Percentiles rank a stretch among this genome's conserved stretches.
These are phyloP conservation scores for Bremia lactucae DNA, from an alignment of 352 stramenopile species.

Conservation along the genomic window DNA sequence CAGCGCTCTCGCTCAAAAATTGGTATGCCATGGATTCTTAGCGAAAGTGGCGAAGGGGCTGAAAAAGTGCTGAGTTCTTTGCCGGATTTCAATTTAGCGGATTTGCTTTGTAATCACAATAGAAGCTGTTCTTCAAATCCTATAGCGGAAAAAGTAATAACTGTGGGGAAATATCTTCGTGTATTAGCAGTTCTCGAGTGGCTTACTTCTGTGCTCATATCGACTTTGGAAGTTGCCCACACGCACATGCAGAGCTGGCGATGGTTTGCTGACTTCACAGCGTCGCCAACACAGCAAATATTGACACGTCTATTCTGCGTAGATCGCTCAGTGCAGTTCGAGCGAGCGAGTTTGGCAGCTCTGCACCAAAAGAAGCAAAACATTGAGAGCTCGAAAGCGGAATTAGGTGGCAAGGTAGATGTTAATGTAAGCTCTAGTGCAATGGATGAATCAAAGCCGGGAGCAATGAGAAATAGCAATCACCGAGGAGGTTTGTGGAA, in stretches of 20 bases:
- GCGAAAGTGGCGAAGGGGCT: conserved; percentile 38
- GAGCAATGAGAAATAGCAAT: neutral
- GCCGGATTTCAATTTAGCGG: conserved; percentile 42
- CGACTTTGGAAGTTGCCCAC: conserved; percentile 68
- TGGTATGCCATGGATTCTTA: conserved; percentile 27
- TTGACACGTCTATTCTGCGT: conserved; percentile 60
- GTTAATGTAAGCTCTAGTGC: conserved; percentile 7
- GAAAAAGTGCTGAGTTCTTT: conserved; percentile 54
- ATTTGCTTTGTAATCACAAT: conserved; percentile 20
- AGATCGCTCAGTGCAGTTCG: conserved; percentile 58
- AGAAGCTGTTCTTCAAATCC: conserved; percentile 10
- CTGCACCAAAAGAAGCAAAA: conserved; percentile 32
- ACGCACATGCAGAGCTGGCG: conserved; percentile 58
- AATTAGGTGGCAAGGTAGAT: conserved; percentile 5
- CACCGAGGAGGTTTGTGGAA: conserved; percentile 51
- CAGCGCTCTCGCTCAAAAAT: conserved; percentile 29
- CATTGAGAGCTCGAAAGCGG: conserved; percentile 4
- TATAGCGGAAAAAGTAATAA: conserved; percentile 26
- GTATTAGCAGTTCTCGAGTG: conserved; percentile 64
- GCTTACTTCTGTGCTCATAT: conserved; percentile 62
- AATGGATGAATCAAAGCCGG: conserved; percentile 1
- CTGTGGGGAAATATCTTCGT: conserved; percentile 55
- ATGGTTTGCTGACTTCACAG: conserved; percentile 70
- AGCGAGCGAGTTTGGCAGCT: conserved; percentile 53
- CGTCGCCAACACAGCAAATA: conserved; percentile 39